Conservation (phyloP, 306 rosid species). For the Trifolium fragiferum region DNA sequence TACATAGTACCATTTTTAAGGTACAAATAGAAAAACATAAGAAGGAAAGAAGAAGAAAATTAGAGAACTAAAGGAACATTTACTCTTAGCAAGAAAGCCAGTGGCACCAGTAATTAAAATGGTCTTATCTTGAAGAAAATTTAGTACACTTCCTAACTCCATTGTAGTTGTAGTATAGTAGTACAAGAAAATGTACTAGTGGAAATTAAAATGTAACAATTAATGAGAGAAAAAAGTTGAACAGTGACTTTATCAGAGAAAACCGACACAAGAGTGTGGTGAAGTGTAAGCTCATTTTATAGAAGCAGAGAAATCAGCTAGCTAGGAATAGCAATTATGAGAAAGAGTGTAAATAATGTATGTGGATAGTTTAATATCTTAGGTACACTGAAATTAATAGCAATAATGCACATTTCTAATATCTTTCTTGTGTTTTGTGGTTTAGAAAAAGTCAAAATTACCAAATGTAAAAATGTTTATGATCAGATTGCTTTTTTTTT, state of each 20-base stretch:
- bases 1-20: neutral
- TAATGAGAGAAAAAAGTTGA: neutral
- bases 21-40: neutral
- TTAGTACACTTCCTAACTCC: slow-evolving; percentile 76
- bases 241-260: neutral
- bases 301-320: neutral
- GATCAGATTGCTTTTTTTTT: too few relatives aligned
- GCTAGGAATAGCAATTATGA: neutral
- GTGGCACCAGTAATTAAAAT: slow-evolving; percentile 79
- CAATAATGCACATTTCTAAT: neutral
- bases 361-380: neutral
- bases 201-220: neutral
- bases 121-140: slow-evolving; percentile 61
- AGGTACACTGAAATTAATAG: neutral
- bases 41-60: neutral
- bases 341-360: neutral
- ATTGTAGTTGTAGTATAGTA: slow-evolving; percentile 40
- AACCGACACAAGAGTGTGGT: neutral
- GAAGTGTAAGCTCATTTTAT: neutral
- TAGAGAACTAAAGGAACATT: neutral
- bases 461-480: neutral
- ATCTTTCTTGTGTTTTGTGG: neutral
- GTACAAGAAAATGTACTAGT: neutral
- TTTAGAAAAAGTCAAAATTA: neutral
- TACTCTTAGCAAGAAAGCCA: slow-evolving; percentile 86